These are phyloP conservation scores for Fusarium brevicatenulatum DNA, from an alignment of 2,329 filamentous ascomycete species.

Conservation along the genomic window DNA sequence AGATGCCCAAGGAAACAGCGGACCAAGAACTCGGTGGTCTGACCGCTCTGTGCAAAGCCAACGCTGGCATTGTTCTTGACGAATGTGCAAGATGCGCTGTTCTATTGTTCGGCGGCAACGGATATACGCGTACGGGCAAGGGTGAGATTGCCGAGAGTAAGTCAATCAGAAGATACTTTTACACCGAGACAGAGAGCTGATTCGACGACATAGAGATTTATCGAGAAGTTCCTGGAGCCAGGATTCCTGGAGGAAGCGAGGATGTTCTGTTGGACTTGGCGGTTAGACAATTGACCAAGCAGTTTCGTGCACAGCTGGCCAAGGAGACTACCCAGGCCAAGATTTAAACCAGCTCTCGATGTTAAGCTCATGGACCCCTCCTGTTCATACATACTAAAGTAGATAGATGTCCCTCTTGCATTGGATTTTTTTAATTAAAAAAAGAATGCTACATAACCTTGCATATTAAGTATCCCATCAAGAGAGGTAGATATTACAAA, in stretches of 20 bases:
- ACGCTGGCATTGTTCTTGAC: background rate
- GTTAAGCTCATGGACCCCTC: too few relatives aligned
- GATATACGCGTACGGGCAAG: background rate
- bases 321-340: background rate
- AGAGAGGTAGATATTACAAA: too few relatives aligned
- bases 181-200: background rate
- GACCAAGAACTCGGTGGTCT: background rate
- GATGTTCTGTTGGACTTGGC: background rate
- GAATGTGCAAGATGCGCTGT: background rate
- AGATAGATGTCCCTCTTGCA: too few relatives aligned
- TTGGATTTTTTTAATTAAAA: too few relatives aligned
- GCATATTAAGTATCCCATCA: too few relatives aligned
- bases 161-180: background rate
- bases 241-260: background rate
- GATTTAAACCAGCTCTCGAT: background rate
- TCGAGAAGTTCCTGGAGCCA: background rate
- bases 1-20: background rate
- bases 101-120: background rate
- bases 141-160: background rate
- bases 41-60: background rate
- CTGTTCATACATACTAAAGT: too few relatives aligned
- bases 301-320: background rate
- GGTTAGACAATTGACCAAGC: background rate
- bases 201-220: background rate
- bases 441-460: too few relatives aligned